These are phyloP conservation scores for Diaporthe sp. DNA, from an alignment of 2,329 filamentous ascomycete genomes.

Conservation along the genomic window DNA sequence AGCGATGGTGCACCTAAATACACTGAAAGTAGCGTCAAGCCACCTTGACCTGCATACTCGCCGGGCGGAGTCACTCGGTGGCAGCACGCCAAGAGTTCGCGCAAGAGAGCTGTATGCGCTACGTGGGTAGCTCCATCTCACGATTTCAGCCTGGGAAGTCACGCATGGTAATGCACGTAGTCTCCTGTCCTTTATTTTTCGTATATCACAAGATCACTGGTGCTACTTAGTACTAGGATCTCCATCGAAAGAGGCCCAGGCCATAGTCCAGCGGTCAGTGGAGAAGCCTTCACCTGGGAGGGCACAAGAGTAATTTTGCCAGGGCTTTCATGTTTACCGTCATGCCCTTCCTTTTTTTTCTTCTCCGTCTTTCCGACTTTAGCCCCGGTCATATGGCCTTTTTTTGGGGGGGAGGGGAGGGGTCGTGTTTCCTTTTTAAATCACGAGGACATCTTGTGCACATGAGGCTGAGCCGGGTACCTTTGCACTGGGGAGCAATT, in stretches of 20 bases:
- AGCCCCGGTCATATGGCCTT: not conserved
- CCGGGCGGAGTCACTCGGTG: constrained; percentile 9
- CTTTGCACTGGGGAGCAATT: not conserved
- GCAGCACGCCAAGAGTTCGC: not conserved
- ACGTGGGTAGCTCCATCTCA: not conserved
- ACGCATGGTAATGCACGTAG: not conserved
- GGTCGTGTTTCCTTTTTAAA: too few species aligned
- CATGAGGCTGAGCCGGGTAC: not conserved
- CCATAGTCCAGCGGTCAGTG: too few species aligned
- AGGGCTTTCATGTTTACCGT: too few species aligned
- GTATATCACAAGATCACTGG: not conserved
- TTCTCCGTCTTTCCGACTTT: too few species aligned
- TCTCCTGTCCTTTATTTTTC: not conserved
- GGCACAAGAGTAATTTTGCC: not conserved
- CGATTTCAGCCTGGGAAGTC: not conserved
- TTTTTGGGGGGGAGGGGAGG: too few species aligned
- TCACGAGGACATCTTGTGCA: not conserved
- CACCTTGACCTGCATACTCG: not conserved
- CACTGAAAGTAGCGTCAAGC: not conserved
- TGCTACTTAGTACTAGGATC: not conserved
- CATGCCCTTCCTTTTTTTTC: too few species aligned
- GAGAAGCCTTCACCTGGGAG: not conserved
- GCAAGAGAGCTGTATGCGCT: not conserved
- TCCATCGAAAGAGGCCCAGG: too few species aligned
- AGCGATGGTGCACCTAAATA: not conserved